These are phyloP conservation scores for Pelargonium australe DNA, from an alignment of 441 rosid genomes.

Conservation along the genomic window DNA sequence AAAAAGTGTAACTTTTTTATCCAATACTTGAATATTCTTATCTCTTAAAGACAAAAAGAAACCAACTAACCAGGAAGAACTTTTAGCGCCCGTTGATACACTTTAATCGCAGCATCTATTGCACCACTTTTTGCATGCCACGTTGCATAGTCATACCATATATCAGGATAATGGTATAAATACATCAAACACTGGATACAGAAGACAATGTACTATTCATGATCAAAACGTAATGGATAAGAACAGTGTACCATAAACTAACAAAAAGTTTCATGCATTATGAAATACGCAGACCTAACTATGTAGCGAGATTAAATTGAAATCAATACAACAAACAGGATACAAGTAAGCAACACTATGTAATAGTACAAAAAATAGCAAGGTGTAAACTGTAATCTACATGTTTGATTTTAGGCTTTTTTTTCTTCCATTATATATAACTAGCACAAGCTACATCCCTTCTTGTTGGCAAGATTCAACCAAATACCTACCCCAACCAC, in stretches of 20 bases:
- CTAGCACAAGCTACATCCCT: neutral
- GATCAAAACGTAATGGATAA: conserved; percentile 2
- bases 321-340: neutral
- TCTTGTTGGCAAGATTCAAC: neutral
- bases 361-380: neutral
- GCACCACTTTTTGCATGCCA: conserved; percentile 92
- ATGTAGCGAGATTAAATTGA: neutral
- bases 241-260: neutral
- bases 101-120: conserved; percentile 79
- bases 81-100: conserved; percentile 89
- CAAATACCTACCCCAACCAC: neutral
- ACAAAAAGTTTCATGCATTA: neutral
- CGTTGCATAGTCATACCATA: conserved; percentile 92
- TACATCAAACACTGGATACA: conserved; percentile 78
- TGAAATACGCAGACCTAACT: neutral
- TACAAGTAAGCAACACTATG: neutral
- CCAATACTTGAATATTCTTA: conserved; percentile 6
- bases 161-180: conserved; percentile 87
- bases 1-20: neutral
- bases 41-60: conserved; percentile 18
- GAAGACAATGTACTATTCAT: conserved; percentile 21
- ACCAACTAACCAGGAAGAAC: conserved; percentile 71
- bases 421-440: neutral
- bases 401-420: neutral
- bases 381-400: neutral